Base-by-base conservation (phyloP, 2,329 filamentous ascomycete species). In the Penicillium polonicum region DNA sequence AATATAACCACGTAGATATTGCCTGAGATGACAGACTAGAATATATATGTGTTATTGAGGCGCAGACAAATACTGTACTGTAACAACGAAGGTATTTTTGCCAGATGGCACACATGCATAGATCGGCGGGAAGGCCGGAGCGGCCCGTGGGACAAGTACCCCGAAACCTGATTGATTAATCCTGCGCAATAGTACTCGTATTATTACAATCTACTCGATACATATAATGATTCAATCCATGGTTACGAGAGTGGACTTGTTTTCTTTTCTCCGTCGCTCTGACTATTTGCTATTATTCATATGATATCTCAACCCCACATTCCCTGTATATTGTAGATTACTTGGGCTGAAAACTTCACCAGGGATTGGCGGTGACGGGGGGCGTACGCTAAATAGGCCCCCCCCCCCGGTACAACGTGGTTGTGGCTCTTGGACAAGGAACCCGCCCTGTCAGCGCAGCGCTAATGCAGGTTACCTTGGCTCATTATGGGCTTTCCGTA, bases 391-490 rank as follows among this genome's bases (percentile, higher is more conserved):
- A 53, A 57, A 48, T 29, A 25, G 27, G 4, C 27, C 19, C 15
- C 50, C 19, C 15, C 50, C 49, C 52, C 59, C 57, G 43, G 55
- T 65, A 64, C 63, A 66, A 66, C 64, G 64, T 66, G 64, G 64
- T 62, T 65, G 65, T 66, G 65, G 62, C 63, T 63, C 63, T 61
- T 58, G 31, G 54, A 59, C 58, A 63, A 63, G 54, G 61, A 63
- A 65, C 61, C 61, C 61, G 61, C 60, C 64, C 58, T 63, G 66
- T 63, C 68, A 65, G 65, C 64, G 63, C 61, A 60, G 57, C 71
- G 68, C 72, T 74, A 74, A 74, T 73, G 72, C 72, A 73, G 65
- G 67, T 72, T 73, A 66, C 70, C 71, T 68, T 69, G 64, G 62
- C 60, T 63, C 55, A 64, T 65, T 53, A 66, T 66, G 65, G 64